Base-by-base conservation (phyloP, 2,329 filamentous ascomycete genomes). In the Diaporthe batatas region DNA sequence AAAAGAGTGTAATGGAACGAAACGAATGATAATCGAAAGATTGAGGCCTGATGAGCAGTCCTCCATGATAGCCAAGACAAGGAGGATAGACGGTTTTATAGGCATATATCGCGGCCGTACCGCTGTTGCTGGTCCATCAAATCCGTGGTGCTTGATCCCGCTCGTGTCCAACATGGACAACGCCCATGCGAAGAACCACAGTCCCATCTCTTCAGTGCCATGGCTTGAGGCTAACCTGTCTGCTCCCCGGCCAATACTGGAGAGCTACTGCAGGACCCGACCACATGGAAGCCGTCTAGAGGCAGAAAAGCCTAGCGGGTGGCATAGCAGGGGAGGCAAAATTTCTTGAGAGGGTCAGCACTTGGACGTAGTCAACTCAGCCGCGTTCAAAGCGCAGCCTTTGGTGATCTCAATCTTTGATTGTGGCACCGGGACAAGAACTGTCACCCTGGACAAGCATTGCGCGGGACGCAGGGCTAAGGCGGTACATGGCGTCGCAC, bases 1-100 rank as follows among this genome's bases (percentile, higher is more conserved):
- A 47, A 44, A 16, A 65, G 64, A 49, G 14, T 53, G 21, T n/a
- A 55, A 51, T n/a, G 29, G 69, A 34, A 29, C 10, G 47, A 42
- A 76, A 74, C n/a, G 73, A 76, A 59, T 36, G 71, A 73, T 4
- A 25, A 64, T 49, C 55, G 47, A 70, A 72, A 5, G 44, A 72
- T 23, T 68, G 69, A 72, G 34, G 2, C 18, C 18, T 73, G 72
- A 68, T 58, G 59, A 3, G 25, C 36, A 29, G 16, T 25, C 0
- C 12, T 3, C 10, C 16, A 57, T n/a, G 34, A 64, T 58, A 16
- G 5, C 32, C 18, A 68, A 12, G 42, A 39, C 32, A 3, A 8
- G 47, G 62, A 67, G 47, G 21, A 10, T 34, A 39, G n/a, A 39
- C 6, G 23, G 32, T 39, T 29, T 67, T 67, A 67, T 67, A 67